Conservation (phyloP, 2,329 filamentous ascomycete genomes). For the Colletotrichum tropicale region DNA sequence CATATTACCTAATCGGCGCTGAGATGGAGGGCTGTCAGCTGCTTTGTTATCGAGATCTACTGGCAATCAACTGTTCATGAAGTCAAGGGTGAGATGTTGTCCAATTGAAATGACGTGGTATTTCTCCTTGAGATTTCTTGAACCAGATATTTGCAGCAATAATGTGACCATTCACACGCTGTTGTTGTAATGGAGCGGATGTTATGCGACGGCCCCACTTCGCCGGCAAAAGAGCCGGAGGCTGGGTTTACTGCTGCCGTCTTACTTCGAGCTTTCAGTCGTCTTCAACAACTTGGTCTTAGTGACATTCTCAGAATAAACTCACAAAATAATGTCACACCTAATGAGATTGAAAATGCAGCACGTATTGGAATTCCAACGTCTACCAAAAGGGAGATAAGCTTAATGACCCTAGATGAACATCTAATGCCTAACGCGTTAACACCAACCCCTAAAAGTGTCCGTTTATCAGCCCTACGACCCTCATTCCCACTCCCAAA, state of each 20-base stretch:
- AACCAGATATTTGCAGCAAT: not conserved
- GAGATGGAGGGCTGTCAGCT: not conserved
- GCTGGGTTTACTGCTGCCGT: not conserved
- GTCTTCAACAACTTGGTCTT: not conserved
- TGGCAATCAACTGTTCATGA: not conserved
- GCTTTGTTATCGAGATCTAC: not conserved
- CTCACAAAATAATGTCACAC: not conserved
- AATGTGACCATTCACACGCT: not conserved
- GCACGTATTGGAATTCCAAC: not conserved
- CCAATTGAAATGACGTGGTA: rapidly evolving
- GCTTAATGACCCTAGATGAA: not conserved
- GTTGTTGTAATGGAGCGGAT: not conserved
- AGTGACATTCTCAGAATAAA: not conserved
- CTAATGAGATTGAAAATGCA: not conserved
- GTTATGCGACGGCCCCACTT: not conserved
- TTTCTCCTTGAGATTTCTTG: not conserved
- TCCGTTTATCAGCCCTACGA: not conserved
- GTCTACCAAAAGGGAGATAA: not conserved
- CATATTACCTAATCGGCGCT: not conserved
- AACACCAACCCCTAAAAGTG: not conserved
- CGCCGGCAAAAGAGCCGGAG: not conserved
- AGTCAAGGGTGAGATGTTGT: not conserved
- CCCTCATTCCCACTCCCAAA: not conserved
- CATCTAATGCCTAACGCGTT: not conserved
- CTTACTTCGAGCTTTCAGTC: not conserved